These are phyloP conservation scores for Pelargonium fulgidum DNA, from an alignment of 441 rosid genomes.

Conservation along the genomic window DNA sequence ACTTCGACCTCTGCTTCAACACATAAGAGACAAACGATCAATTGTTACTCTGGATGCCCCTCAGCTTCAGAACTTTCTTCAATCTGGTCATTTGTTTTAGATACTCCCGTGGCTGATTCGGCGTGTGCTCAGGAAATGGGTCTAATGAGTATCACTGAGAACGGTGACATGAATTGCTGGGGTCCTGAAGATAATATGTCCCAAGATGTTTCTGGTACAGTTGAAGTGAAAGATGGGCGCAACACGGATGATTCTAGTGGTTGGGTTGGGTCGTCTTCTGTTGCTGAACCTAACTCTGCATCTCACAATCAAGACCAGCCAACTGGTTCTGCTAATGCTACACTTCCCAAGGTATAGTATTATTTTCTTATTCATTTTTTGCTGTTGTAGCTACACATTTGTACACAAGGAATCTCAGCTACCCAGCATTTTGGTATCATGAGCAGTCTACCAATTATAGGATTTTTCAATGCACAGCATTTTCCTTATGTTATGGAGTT, in stretches of 20 bases:
- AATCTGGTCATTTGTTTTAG: slow-evolving; percentile 70
- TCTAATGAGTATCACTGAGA: slow-evolving; percentile 73
- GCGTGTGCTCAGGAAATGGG: slow-evolving; percentile 74
- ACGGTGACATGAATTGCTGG: slow-evolving; percentile 29
- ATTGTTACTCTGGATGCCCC: slow-evolving; percentile 86
- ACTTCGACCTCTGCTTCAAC: slow-evolving; percentile 33
- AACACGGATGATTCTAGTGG: slow-evolving; percentile 35
- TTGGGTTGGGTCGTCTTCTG: slow-evolving; percentile 41
- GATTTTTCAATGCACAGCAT: neutral
- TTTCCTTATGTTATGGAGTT: neutral
- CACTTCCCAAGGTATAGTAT: slow-evolving; percentile 54
- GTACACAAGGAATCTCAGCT: neutral
- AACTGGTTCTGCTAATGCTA: slow-evolving; percentile 36
- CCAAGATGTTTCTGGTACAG: slow-evolving; percentile 34
- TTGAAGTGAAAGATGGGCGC: slow-evolving; percentile 20
- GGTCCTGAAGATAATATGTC: slow-evolving; percentile 28
- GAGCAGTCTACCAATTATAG: neutral
- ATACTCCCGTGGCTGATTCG: slow-evolving; percentile 48
- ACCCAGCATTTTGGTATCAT: slow-evolving; percentile 4
- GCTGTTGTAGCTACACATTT: neutral
- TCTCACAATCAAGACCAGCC: slow-evolving; percentile 34
- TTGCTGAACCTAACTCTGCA: slow-evolving; percentile 41
- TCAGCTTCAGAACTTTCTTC: slow-evolving; percentile 83
- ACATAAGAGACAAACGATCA: slow-evolving; percentile 74
- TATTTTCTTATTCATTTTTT: neutral